Conservation (phyloP, 1,139 yeast genomes). For the Suhomyces anneliseae region DNA sequence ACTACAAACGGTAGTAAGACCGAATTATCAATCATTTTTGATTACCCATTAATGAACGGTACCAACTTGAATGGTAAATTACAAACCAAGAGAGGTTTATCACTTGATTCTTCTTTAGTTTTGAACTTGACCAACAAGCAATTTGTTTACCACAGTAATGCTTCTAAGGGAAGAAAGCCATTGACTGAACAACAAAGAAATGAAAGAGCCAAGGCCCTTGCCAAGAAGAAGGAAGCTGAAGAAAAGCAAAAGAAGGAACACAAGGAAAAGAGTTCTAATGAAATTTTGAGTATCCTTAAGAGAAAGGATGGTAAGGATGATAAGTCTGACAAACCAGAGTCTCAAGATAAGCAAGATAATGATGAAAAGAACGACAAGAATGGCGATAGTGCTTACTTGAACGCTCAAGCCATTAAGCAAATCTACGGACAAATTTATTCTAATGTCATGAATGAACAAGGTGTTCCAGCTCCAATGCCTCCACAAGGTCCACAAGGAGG, state of each 20-base stretch:
- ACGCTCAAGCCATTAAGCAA: conserved; percentile 46
- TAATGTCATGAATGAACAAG: conserved; percentile 43
- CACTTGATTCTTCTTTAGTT: conserved; percentile 78
- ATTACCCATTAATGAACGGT: conserved; percentile 79
- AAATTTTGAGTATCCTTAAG: conserved; percentile 28
- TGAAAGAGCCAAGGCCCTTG: conserved; percentile 20
- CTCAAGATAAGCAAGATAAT: conserved; percentile 12
- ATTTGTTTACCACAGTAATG: conserved; percentile 71
- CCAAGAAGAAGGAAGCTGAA: conserved; percentile 22
- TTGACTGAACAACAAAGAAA: conserved; percentile 25
- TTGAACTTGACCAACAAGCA: conserved; percentile 76
- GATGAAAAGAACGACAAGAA: conserved; percentile 28
- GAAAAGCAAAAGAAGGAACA: conserved; percentile 17
- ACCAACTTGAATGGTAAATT: conserved; percentile 77
- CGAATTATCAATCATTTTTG: conserved; percentile 76
- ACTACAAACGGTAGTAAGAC: conserved; percentile 60
- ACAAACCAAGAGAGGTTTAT: conserved; percentile 75
- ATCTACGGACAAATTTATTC: conserved; percentile 51
- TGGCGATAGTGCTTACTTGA: conserved; percentile 25
- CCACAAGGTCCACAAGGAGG: conserved; percentile 2
- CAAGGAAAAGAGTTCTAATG: conserved; percentile 21
- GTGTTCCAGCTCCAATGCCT: conserved; percentile 13
- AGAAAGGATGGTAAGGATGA: conserved; percentile 19
- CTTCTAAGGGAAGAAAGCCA: conserved; percentile 50
- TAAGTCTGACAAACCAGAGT: conserved; percentile 13